Evolutionary conservation across 2,329 filamentous ascomycete genomes (phyloP), one percentile per base, ranked within the genome.

Genomic region (Calonectria montana): DNA sequence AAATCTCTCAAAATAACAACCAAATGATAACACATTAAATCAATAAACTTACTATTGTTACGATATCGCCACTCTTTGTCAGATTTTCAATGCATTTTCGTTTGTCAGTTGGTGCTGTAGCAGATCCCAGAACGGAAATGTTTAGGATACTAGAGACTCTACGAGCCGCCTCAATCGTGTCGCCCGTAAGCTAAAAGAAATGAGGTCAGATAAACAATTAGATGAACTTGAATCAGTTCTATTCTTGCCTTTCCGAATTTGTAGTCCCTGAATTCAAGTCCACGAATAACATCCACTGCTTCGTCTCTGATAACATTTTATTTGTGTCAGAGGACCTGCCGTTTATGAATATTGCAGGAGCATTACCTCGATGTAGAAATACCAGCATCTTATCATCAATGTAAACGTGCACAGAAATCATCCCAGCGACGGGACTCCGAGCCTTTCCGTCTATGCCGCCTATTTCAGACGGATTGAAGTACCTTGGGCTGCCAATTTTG

Each of bases 61-160:
- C 37, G 5, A 55, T 23, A 4, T 25, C 15, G 10, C 63, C 68
- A 13, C 37, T 21, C 1, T 21, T 16, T 18, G 63, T 41, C 9
- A 70, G 37, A 35, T 23, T 37, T 31, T 37, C 62, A 31, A 70
- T 43, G 23, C 21, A 21, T 25, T 39, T 18, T 16, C 61, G 12
- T 6, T 70, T 70, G 18, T 70, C 53, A 1, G 57, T 53, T 6
- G 68, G 68, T n/a, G 41, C 67, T 16, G 68, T 63, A 45, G 66
- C 63, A 29, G 43, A 55, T 2, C 27, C 68, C 3, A 70, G 35
- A 9, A 70, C 7, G 12, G 63, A 55, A 6, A 70, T 70, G 2
- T 39, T 35, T 1, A 70, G 15, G 3, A 50, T 25, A 1, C 15
- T 21, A 4, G 62, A 70, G 2, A 70, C 68, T 62, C 68, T 53